Evolutionary conservation across 2,329 filamentous ascomycete species (phyloP).

Genomic region (Monilinia aucupariae): DNA sequence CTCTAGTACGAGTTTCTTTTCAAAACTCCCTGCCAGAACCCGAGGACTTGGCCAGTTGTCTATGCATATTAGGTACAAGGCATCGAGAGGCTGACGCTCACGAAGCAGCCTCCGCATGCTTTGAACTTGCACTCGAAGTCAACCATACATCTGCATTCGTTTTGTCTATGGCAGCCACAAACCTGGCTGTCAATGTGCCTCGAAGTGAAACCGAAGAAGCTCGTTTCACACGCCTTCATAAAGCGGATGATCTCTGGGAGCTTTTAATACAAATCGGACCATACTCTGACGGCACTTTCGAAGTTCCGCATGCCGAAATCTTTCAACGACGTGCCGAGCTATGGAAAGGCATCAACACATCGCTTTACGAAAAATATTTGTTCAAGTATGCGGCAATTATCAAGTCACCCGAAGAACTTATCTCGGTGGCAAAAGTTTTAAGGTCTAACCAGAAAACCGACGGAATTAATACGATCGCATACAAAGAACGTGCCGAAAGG

Average conservation of each 20-base stretch:
- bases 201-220: neutral
- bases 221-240: conserved; percentile 1
- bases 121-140: conserved; percentile 2
- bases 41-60: neutral
- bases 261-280: neutral
- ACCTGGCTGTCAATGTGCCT: neutral
- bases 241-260: conserved; percentile 8
- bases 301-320: conserved; percentile 10
- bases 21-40: neutral
- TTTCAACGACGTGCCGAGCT: conserved; percentile 5
- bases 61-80: conserved; percentile 9
- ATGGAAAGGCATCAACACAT: neutral
- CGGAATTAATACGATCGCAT: conserved; percentile 7
- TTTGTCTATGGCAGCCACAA: conserved; percentile 11
- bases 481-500: conserved; percentile 12
- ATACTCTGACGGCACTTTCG: neutral
- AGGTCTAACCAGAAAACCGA: conserved; percentile 8
- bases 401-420: conserved; percentile 1
- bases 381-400: conserved; percentile 1
- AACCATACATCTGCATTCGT: conserved; percentile 2
- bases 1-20: conserved; percentile 3
- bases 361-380: conserved; percentile 7
- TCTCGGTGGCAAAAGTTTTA: conserved; percentile 8
- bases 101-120: conserved; percentile 2
- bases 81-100: neutral